Evolutionary conservation across 164 flowering plant species (phyloP).

Genomic region (Tinospora cordifolia): DNA sequence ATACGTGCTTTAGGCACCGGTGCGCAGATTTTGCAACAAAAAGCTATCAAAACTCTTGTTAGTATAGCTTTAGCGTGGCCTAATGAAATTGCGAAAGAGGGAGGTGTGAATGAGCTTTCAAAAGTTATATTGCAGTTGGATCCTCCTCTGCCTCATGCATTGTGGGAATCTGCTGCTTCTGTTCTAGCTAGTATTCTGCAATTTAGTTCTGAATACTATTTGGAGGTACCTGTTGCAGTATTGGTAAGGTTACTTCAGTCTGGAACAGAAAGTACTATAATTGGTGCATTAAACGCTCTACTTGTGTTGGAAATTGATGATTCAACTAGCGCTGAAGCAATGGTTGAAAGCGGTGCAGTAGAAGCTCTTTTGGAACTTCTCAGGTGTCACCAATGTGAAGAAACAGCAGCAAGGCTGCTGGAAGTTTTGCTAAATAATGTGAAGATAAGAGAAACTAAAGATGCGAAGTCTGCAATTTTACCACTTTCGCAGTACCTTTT

Average conservation of each 20-base stretch:
- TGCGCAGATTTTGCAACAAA: constrained; percentile 76
- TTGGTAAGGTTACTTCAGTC: constrained; percentile 88
- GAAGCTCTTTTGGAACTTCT: constrained; percentile 35
- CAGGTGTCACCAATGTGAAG: constrained; percentile 35
- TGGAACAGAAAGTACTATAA: constrained; percentile 70
- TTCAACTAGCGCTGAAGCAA: constrained; percentile 89
- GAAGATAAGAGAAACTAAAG: constrained; percentile 49
- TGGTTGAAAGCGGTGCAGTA: constrained; percentile 76
- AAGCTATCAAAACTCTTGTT: constrained; percentile 89
- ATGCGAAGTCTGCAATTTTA: constrained; percentile 69
- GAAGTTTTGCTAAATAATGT: constrained; percentile 32
- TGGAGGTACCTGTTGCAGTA: constrained; percentile 97
- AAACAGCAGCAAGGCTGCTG: constrained; percentile 34
- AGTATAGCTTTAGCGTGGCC: constrained; percentile 85
- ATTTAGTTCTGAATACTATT: constrained; percentile 83
- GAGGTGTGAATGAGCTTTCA: constrained; percentile 85
- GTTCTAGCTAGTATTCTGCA: constrained; percentile 78
- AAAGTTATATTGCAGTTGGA: constrained; percentile 87
- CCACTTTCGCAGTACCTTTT: constrained; percentile 91
- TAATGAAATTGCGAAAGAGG: constrained; percentile 94
- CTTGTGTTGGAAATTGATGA: constrained; percentile 94
- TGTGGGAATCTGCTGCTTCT: constrained; percentile 95
- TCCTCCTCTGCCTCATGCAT: constrained; percentile 76
- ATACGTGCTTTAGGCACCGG: constrained; percentile 79
- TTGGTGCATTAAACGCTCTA: constrained; percentile 86